phyloP scores from a whole-genome alignment of 305 asterid genomes.

The Fraxinus angustifolia region DNA sequence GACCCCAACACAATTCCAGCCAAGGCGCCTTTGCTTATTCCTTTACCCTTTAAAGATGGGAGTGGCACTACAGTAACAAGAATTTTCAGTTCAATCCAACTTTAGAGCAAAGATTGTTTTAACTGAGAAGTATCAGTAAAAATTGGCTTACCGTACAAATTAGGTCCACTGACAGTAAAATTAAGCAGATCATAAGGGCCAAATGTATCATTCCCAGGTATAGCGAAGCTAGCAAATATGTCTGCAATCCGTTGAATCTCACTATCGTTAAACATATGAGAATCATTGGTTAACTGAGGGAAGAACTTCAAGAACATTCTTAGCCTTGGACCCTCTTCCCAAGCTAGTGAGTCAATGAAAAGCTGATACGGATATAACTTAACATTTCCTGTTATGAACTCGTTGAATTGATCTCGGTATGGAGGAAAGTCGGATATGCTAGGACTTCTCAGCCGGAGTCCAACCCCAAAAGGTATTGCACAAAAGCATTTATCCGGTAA shows the following conservation, averaged over 20 bases:
- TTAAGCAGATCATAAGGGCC: slow-evolving; percentile 53
- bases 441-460: slow-evolving; percentile 46
- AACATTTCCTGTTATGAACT: slow-evolving; percentile 23
- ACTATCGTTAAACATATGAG: slow-evolving; percentile 20
- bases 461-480: slow-evolving; percentile 52
- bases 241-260: slow-evolving; percentile 32
- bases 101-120: slow-evolving; percentile 4
- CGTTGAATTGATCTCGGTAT: slow-evolving; percentile 19
- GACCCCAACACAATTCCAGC: slow-evolving; percentile 38
- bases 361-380: slow-evolving; percentile 27
- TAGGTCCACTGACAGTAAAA: slow-evolving; percentile 40
- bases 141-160: slow-evolving; percentile 21
- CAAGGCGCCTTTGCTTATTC: slow-evolving; percentile 43
- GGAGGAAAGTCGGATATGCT: slow-evolving; percentile 41
- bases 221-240: slow-evolving; percentile 34
- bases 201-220: slow-evolving; percentile 34
- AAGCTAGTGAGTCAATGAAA: slow-evolving; percentile 33
- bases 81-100: background rate
- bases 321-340: slow-evolving; percentile 55
- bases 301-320: slow-evolving; percentile 38
- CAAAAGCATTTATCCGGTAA: slow-evolving; percentile 38
- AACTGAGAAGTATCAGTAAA: background rate
- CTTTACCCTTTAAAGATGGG: slow-evolving; percentile 31
- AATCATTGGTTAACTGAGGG: slow-evolving; percentile 28
- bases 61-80: slow-evolving; percentile 24